Evolutionary conservation across 225 moss, liverwort and hornwort species (phyloP).

Genomic region (Polytrichum commune): DNA sequence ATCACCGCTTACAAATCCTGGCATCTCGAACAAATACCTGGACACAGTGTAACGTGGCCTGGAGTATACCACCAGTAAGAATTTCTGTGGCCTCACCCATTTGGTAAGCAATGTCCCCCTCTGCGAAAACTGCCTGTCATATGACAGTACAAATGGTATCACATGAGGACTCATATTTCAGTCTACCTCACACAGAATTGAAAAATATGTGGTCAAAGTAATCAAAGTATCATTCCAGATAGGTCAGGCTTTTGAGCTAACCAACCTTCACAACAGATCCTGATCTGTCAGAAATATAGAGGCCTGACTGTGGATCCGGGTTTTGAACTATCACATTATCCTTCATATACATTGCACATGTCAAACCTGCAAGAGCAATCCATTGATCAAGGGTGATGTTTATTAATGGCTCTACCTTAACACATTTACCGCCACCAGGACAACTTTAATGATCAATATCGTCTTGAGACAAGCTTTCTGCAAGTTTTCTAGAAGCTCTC

Average conservation of each 20-base stretch:
- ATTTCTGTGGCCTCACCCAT: conserved; percentile 91
- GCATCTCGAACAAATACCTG: conserved; percentile 33
- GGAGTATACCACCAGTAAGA: conserved; percentile 76
- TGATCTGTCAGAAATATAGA: conserved; percentile 70
- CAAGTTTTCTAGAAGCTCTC: no score
- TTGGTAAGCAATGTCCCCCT: conserved; percentile 82
- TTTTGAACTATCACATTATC: conserved; percentile 46
- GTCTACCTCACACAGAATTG: no score
- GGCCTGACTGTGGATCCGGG: conserved; percentile 85
- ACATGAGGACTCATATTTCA: not conserved
- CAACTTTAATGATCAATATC: no score
- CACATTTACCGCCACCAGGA: no score
- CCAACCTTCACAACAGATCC: conserved; percentile 75
- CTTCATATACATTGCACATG: conserved; percentile 86
- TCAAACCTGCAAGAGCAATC: conserved; percentile 57
- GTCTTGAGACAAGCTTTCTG: no score
- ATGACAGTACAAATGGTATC: conserved; percentile 2
- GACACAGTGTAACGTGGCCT: conserved; percentile 93
- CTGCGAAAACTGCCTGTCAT: conserved; percentile 73
- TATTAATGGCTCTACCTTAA: no score
- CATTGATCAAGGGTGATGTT: no score
- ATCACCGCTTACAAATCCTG: not conserved
- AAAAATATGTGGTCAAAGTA: no score
- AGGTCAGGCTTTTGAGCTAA: not conserved
- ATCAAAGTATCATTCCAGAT: not conserved